Evolutionary conservation across 768 basidiomycete species (phyloP).

Genomic region (Myochromella boudieri): DNA sequence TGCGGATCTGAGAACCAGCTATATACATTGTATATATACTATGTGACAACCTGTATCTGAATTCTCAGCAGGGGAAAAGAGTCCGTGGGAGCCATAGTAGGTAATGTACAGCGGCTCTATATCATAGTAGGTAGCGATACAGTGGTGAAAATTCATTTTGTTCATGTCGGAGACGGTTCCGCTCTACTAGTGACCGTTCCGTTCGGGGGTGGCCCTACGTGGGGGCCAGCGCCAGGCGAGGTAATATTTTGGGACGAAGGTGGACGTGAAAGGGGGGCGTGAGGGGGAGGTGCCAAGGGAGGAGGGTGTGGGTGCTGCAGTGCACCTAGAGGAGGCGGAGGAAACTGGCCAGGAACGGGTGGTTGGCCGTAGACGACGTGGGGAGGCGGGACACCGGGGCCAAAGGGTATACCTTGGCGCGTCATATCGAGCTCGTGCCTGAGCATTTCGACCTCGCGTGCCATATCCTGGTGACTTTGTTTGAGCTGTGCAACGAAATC

Average conservation of each 20-base stretch:
- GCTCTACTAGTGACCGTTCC: slow-evolving; percentile 41
- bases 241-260: slow-evolving; percentile 62
- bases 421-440: slow-evolving; percentile 70
- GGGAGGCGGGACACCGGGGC: slow-evolving; percentile 47
- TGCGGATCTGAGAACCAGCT: background rate
- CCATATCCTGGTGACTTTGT: slow-evolving; percentile 73
- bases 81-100: slow-evolving; percentile 4
- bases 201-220: slow-evolving; percentile 28
- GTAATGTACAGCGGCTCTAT: slow-evolving; percentile 9
- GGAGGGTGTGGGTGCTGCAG: slow-evolving; percentile 42
- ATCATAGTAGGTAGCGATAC: slow-evolving; percentile 15
- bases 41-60: slow-evolving; percentile 1
- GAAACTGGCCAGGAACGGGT: slow-evolving; percentile 41
- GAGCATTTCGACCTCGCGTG: slow-evolving; percentile 74
- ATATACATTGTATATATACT: slow-evolving; percentile 12
- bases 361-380: slow-evolving; percentile 51
- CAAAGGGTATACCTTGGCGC: slow-evolving; percentile 60
- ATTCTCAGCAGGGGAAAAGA: background rate
- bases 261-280: slow-evolving; percentile 49
- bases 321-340: slow-evolving; percentile 43
- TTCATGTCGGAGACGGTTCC: slow-evolving; percentile 39
- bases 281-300: slow-evolving; percentile 30
- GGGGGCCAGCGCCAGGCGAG: slow-evolving; percentile 39
- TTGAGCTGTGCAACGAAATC: slow-evolving; percentile 85
- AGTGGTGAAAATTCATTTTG: slow-evolving; percentile 3